Evolutionary conservation across 352 stramenopile genomes (phyloP).

Genomic region (Phytophthora foliorum): DNA sequence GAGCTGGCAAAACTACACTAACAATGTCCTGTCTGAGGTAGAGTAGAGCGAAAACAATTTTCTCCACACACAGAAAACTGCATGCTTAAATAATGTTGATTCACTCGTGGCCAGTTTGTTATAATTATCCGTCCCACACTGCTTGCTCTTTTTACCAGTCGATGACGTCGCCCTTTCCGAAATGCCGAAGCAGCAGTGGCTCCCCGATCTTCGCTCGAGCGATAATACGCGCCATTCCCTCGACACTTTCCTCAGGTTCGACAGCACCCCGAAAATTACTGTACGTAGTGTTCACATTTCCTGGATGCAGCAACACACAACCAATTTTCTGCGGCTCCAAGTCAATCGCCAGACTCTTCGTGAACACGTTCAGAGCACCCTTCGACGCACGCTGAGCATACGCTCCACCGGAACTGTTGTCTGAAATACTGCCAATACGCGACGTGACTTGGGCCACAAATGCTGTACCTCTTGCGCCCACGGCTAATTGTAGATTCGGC

Average conservation of each 20-base stretch:
- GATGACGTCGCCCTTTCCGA: conserved; percentile 58
- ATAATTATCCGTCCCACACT: no score
- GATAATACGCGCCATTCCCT: conserved; percentile 47
- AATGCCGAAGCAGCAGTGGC: conserved; percentile 51
- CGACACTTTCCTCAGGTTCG: conserved; percentile 49
- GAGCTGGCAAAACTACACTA: no score
- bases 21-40: no score
- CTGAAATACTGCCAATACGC: conserved; percentile 57
- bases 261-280: conserved; percentile 41
- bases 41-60: no score
- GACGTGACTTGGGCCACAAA: conserved; percentile 63
- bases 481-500: conserved; percentile 49
- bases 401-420: conserved; percentile 36
- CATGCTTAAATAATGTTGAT: no score
- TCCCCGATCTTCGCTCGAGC: conserved; percentile 42
- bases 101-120: no score
- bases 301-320: conserved; percentile 55
- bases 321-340: conserved; percentile 55
- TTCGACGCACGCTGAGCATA: conserved; percentile 82
- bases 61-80: no score
- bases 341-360: conserved; percentile 57
- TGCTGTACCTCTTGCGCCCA: conserved; percentile 30
- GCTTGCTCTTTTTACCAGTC: conserved; percentile 51
- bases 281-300: conserved; percentile 62
- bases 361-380: conserved; percentile 75